Evolutionary conservation across 1,284 basidiomycete genomes (phyloP).

Genomic region (Xanthoconium separans): DNA sequence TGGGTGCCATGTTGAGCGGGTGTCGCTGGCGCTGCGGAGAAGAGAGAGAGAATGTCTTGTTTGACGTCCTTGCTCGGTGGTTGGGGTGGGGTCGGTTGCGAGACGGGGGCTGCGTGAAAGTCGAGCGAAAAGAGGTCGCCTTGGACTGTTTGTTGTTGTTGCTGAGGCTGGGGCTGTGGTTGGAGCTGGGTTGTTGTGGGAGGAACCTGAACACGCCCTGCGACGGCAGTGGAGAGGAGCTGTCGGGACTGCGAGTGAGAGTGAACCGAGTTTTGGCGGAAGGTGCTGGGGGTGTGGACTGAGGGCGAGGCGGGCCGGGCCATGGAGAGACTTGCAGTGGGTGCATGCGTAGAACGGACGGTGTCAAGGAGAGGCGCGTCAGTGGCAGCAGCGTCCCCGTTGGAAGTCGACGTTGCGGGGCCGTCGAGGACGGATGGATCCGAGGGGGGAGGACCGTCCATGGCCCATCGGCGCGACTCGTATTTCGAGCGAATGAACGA

Average conservation of each 20-base stretch:
- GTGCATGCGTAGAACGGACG: conserved; percentile 32
- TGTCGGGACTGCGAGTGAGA: conserved; percentile 35
- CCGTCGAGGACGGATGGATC: conserved; percentile 83
- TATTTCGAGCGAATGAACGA: conserved; percentile 98
- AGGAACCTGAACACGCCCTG: conserved; percentile 17
- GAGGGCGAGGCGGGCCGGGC: conserved; percentile 27
- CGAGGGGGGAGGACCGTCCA: conserved; percentile 79
- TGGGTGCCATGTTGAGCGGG: conserved; percentile 28
- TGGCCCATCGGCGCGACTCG: conserved; percentile 90
- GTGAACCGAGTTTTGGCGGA: conserved; percentile 43
- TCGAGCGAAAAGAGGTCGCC: conserved; percentile 86
- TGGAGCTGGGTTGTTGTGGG: conserved; percentile 8
- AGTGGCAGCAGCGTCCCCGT: conserved; percentile 22
- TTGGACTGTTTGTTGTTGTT: conserved; percentile 21
- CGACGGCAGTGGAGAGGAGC: conserved; percentile 27
- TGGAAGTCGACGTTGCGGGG: conserved; percentile 27
- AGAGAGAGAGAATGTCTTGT: conserved; percentile 85
- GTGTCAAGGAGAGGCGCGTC: conserved; percentile 27
- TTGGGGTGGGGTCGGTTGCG: conserved; percentile 32
- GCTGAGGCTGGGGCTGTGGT: background rate
- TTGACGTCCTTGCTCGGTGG: conserved; percentile 71
- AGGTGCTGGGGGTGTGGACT: conserved; percentile 33
- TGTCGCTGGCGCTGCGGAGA: conserved; percentile 46
- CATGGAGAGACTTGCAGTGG: conserved; percentile 33
- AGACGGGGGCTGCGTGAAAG: conserved; percentile 61